These are phyloP conservation scores for Sordaria brevicollis DNA, from an alignment of 495 filamentous ascomycete genomes.

Conservation along the genomic window DNA sequence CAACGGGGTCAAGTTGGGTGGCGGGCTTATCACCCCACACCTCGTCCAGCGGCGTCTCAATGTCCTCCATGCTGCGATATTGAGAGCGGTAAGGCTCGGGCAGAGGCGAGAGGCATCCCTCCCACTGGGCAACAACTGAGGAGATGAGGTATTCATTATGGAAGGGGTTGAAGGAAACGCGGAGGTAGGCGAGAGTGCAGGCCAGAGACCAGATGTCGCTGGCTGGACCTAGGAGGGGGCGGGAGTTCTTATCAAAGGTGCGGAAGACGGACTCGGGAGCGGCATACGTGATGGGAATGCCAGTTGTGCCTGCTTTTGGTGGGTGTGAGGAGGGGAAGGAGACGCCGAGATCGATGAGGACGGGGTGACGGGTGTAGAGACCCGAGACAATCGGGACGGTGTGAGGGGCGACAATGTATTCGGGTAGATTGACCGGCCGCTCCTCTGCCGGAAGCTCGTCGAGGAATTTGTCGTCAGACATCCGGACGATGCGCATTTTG, in stretches of 20 bases:
- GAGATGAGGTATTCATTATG: neutral
- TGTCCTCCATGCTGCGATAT: neutral
- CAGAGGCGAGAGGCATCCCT: slow-evolving; percentile 9
- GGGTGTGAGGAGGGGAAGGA: slow-evolving; percentile 4
- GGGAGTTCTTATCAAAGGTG: neutral
- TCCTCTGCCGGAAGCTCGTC: neutral
- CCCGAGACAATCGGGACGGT: neutral
- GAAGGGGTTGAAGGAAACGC: neutral
- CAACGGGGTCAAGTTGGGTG: neutral
- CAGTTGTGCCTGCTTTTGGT: neutral
- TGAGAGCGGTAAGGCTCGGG: slow-evolving; percentile 1
- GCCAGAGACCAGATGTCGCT: slow-evolving; percentile 20
- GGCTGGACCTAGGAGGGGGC: neutral
- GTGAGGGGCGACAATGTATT: slow-evolving; percentile 11
- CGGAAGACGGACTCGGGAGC: slow-evolving; percentile 15
- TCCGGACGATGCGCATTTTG: neutral
- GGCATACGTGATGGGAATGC: slow-evolving; percentile 8
- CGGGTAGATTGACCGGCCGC: neutral
- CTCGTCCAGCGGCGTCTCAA: neutral
- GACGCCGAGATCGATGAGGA: slow-evolving; percentile 21
- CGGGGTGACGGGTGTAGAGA: slow-evolving; percentile 4
- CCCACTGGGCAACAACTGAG: neutral
- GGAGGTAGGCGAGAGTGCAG: slow-evolving; percentile 11
- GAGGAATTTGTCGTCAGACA: neutral
- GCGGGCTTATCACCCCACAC: neutral